phyloP scores from a whole-genome alignment of 805 yeast species.

The Wickerhamiella azymoides region DNA sequence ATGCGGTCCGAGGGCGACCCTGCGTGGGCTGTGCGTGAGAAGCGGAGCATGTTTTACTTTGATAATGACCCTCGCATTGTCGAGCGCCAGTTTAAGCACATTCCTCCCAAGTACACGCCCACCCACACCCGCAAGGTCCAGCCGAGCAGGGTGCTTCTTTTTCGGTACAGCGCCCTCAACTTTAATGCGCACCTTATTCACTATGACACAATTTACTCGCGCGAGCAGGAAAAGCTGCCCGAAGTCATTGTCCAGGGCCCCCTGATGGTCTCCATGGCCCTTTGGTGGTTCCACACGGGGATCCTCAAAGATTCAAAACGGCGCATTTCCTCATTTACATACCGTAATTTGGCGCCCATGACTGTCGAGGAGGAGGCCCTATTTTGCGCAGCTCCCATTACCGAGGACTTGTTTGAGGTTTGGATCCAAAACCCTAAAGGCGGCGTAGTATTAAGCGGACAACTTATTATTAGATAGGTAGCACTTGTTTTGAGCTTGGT shows the following conservation, averaged over 20 bases:
- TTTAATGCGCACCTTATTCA: slow-evolving; percentile 80
- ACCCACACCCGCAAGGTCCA: slow-evolving; percentile 20
- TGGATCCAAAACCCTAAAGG: slow-evolving; percentile 14
- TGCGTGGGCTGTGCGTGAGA: slow-evolving; percentile 33
- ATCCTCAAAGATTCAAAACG: slow-evolving; percentile 15
- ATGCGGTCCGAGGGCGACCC: slow-evolving; percentile 24
- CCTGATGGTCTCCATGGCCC: slow-evolving; percentile 43
- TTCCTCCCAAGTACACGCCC: slow-evolving; percentile 15
- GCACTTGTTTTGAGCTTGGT: background rate
- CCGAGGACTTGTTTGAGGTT: slow-evolving; percentile 13
- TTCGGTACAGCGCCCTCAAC: slow-evolving; percentile 60
- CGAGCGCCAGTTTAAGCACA: slow-evolving; percentile 15
- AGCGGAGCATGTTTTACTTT: slow-evolving; percentile 50
- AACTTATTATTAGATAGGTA: slow-evolving; percentile 8
- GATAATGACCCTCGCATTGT: slow-evolving; percentile 21
- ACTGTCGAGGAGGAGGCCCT: slow-evolving; percentile 29
- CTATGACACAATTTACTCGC: slow-evolving; percentile 45
- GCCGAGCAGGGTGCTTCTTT: slow-evolving; percentile 33
- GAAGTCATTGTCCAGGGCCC: slow-evolving; percentile 71
- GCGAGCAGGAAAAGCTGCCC: slow-evolving; percentile 42
- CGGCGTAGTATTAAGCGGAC: slow-evolving; percentile 12
- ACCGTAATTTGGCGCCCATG: slow-evolving; percentile 39
- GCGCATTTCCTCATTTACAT: slow-evolving; percentile 28
- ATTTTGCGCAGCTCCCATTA: slow-evolving; percentile 16
- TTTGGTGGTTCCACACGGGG: slow-evolving; percentile 35